Conservation (phyloP, 768 basidiomycete species). For the Russula emetica region DNA sequence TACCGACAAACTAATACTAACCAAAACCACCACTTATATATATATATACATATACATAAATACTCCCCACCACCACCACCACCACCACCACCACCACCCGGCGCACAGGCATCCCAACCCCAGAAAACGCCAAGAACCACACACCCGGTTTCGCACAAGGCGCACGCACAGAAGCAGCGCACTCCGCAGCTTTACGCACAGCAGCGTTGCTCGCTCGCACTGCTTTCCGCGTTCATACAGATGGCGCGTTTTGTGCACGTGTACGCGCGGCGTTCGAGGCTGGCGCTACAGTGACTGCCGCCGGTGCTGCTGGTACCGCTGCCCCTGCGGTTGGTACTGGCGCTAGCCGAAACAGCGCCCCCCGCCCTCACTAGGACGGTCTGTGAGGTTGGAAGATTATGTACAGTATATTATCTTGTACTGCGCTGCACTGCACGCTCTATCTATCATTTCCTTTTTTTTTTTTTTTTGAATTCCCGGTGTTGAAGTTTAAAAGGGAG, state of each 20-base stretch:
- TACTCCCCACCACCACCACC: too few relatives aligned
- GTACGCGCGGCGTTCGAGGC: slow-evolving; percentile 24
- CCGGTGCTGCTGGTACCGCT: neutral
- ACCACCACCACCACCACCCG: too few relatives aligned
- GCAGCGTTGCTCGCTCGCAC: slow-evolving; percentile 25
- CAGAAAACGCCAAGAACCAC: slow-evolving; percentile 21
- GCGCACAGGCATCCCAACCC: slow-evolving; percentile 22
- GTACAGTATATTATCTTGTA: neutral
- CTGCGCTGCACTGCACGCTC: too few relatives aligned
- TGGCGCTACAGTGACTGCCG: neutral
- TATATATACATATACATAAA: too few relatives aligned
- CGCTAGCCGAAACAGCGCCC: too few relatives aligned
- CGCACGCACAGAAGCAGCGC: slow-evolving; percentile 22
- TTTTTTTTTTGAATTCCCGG: too few relatives aligned
- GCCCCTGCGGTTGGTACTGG: neutral
- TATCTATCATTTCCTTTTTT: neutral
- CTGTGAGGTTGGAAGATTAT: too few relatives aligned
- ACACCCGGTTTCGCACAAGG: slow-evolving; percentile 24
- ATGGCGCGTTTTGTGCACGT: slow-evolving; percentile 20
- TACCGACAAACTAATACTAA: too few relatives aligned
- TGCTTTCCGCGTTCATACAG: slow-evolving; percentile 22
- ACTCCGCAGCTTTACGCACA: slow-evolving; percentile 20
- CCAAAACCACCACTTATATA: neutral
- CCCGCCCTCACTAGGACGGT: neutral
- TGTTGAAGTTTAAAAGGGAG: too few relatives aligned